Evolutionary conservation across 148 eudicot species (phyloP).

Genomic region (Chenopodium album): DNA sequence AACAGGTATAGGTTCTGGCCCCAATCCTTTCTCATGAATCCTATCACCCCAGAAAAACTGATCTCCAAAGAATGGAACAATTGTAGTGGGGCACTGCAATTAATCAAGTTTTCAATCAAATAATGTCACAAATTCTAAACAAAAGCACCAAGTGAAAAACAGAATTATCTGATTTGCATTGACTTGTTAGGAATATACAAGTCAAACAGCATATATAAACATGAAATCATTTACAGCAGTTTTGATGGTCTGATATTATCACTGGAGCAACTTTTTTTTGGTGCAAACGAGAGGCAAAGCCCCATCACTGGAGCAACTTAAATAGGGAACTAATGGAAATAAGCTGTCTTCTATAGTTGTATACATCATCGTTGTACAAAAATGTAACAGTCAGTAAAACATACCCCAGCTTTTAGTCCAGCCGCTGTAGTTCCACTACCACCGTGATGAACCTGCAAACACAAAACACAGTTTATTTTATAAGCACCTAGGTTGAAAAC

Average conservation of each 20-base stretch:
- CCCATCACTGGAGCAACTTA: neutral
- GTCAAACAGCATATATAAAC: too few species aligned
- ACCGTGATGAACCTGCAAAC: slow-evolving; percentile 80
- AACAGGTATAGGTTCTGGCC: slow-evolving; percentile 90
- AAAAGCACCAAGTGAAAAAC: neutral
- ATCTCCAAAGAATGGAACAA: slow-evolving; percentile 95
- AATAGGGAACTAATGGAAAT: neutral
- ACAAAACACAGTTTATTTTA: neutral
- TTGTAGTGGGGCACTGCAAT: slow-evolving; percentile 89
- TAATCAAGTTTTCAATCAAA: neutral
- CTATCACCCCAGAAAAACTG: slow-evolving; percentile 96
- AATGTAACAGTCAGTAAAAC: neutral
- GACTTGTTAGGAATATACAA: neutral
- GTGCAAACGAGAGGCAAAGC: too few species aligned
- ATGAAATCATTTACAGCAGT: neutral
- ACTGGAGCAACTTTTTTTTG: too few species aligned
- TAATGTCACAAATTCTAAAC: neutral
- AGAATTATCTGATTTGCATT: neutral
- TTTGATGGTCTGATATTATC: neutral
- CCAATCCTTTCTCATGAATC: slow-evolving; percentile 70
- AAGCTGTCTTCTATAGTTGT: neutral
- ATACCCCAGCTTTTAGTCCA: slow-evolving; percentile 93
- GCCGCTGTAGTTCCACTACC: slow-evolving; percentile 98
- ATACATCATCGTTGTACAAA: slow-evolving; percentile 1
- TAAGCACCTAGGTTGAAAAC: neutral